Conservation (phyloP, 2,329 filamentous ascomycete genomes). For the Ustulina deusta region DNA sequence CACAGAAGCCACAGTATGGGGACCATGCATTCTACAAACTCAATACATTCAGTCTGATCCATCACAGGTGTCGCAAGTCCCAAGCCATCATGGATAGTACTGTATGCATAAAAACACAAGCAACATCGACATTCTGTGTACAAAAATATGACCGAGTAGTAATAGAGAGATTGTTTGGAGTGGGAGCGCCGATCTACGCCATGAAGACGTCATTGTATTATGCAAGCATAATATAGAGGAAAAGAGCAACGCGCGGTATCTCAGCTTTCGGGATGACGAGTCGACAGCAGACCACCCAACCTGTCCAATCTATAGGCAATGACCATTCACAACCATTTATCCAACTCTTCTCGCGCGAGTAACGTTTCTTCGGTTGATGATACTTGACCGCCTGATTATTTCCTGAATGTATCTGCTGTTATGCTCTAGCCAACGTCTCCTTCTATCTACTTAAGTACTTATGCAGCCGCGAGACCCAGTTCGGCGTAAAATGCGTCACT, state of each 20-base stretch:
- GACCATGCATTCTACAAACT: too few species aligned
- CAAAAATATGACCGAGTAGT: too few species aligned
- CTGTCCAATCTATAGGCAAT: not conserved
- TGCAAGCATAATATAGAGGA: not conserved
- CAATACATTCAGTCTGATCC: too few species aligned
- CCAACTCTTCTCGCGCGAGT: not conserved
- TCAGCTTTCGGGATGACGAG: not conserved
- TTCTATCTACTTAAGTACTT: constrained; percentile 33
- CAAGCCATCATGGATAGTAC: too few species aligned
- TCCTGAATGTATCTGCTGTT: constrained; percentile 23
- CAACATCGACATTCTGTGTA: too few species aligned
- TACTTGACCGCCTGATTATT: constrained; percentile 7
- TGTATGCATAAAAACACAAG: too few species aligned
- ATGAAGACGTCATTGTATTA: not conserved
- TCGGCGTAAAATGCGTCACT: constrained; percentile 85
- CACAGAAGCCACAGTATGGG: too few species aligned
- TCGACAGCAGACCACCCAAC: not conserved
- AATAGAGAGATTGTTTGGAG: too few species aligned
- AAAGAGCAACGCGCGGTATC: not conserved
- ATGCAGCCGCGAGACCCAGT: constrained; percentile 64
- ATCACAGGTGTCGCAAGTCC: too few species aligned
- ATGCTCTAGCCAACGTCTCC: constrained; percentile 30
- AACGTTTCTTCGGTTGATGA: not conserved
- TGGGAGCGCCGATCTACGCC: not conserved
- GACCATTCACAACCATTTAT: not conserved